phyloP scores from a whole-genome alignment of 75 land plant species.

The Gnetum montanum region DNA sequence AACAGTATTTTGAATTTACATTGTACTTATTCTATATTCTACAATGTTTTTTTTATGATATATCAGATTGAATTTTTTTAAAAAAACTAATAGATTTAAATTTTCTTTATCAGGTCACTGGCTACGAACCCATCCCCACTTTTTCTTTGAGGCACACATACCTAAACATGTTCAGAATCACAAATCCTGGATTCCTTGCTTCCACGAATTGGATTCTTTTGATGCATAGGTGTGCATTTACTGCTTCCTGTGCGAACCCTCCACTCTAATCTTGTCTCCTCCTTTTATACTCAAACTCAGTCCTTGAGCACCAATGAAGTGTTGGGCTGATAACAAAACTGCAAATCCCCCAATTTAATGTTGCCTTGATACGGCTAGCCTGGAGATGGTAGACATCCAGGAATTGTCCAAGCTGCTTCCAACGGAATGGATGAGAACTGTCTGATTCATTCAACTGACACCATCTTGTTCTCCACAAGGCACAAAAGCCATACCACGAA shows the following conservation, averaged over 20 bases:
- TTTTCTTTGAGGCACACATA: no score
- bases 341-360: conserved; percentile 47
- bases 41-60: no score
- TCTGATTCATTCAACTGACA: conserved; percentile 83
- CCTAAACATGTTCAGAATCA: no score
- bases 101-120: no score
- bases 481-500: conserved; percentile 63
- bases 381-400: conserved; percentile 49
- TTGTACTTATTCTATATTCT: no score
- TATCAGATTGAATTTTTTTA: no score
- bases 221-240: conserved; percentile 84
- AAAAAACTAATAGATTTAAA: no score
- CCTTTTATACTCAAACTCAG: conserved; percentile 50
- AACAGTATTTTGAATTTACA: no score
- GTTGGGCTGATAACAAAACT: conserved; percentile 71
- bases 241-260: conserved; percentile 94
- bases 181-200: no score
- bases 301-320: conserved; percentile 78
- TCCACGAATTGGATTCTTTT: no score
- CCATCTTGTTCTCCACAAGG: conserved; percentile 83
- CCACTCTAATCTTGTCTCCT: conserved; percentile 85
- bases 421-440: conserved; percentile 74
- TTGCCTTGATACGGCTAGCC: conserved; percentile 77
- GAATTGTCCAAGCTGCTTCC: conserved; percentile 61
- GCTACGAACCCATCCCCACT: no score